Evolutionary conservation across 1,139 yeast species (phyloP).

Genomic region (Zygosaccharomyces pseudobailii): DNA sequence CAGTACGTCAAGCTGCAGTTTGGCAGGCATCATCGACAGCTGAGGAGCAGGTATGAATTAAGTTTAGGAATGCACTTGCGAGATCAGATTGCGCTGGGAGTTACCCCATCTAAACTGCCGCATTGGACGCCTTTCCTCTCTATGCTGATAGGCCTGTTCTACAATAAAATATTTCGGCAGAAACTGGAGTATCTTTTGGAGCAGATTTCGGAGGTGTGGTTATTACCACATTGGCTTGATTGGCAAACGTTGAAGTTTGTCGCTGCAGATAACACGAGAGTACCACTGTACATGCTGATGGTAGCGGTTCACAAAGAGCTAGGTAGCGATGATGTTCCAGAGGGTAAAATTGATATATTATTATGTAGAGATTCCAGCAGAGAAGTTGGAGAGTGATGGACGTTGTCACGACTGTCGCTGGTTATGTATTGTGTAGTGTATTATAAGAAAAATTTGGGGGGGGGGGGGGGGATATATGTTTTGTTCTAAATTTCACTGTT

Average conservation of each 20-base stretch:
- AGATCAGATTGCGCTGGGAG: constrained; percentile 1
- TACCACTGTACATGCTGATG: not conserved
- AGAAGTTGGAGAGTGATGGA: not conserved
- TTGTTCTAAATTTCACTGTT: not conserved
- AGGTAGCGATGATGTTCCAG: not conserved
- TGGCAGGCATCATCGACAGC: no score
- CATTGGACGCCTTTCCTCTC: constrained; percentile 1
- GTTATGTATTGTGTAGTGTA: not conserved
- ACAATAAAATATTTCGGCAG: constrained; percentile 1
- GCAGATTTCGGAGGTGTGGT: constrained; percentile 3
- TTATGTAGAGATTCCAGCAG: not conserved
- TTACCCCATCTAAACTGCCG: not conserved
- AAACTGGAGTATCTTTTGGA: not conserved
- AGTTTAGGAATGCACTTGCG: not conserved
- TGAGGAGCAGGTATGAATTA: no score
- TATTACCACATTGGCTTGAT: constrained; percentile 1
- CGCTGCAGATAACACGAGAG: not conserved
- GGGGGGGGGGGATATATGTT: not conserved
- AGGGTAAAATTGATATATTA: not conserved
- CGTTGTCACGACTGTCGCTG: not conserved
- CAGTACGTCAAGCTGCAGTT: no score
- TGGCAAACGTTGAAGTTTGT: constrained; percentile 1
- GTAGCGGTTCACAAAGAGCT: not conserved
- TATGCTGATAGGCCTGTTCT: not conserved
- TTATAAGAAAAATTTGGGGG: no score